These are phyloP conservation scores for Phaseolus lunatus DNA, from an alignment of 306 rosid genomes.

Conservation along the genomic window DNA sequence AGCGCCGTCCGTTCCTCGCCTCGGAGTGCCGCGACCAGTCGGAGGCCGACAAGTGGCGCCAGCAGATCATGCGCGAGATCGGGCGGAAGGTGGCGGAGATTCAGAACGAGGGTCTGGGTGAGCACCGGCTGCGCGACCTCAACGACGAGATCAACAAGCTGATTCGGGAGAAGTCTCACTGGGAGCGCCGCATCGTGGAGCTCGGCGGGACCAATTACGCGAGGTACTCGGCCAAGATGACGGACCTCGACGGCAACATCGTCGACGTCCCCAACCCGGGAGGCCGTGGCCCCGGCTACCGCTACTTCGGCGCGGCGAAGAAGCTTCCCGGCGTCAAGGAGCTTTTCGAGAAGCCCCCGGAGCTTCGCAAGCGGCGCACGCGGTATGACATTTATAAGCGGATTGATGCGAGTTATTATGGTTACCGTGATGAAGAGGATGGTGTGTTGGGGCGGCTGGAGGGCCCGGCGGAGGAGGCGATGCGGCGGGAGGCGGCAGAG, in stretches of 20 bases:
- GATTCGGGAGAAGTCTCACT: slow-evolving; percentile 75
- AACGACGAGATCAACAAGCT: slow-evolving; percentile 96
- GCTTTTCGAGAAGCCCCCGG: slow-evolving; percentile 91
- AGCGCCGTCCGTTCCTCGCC: slow-evolving; percentile 72
- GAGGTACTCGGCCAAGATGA: slow-evolving; percentile 82
- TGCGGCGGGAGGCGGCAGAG: slow-evolving; percentile 69
- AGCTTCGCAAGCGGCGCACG: slow-evolving; percentile 81
- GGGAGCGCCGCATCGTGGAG: slow-evolving; percentile 91
- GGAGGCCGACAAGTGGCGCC: slow-evolving; percentile 93
- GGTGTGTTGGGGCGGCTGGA: slow-evolving; percentile 78
- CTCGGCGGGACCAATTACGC: slow-evolving; percentile 84
- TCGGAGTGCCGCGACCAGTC: slow-evolving; percentile 97
- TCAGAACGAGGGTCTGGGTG: slow-evolving; percentile 93
- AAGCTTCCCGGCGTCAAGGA: slow-evolving; percentile 83
- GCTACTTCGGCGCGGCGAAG: slow-evolving; percentile 93
- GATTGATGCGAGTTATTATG: slow-evolving; percentile 87
- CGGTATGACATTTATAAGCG: slow-evolving; percentile 86
- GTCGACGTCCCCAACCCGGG: slow-evolving; percentile 94
- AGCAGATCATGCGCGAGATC: slow-evolving; percentile 90
- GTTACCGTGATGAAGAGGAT: slow-evolving; percentile 90
- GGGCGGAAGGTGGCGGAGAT: slow-evolving; percentile 99
- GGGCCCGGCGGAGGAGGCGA: slow-evolving; percentile 67
- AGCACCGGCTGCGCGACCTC: slow-evolving; percentile 97
- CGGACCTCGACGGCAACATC: slow-evolving; percentile 90
- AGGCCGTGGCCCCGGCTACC: slow-evolving; percentile 93